These are phyloP conservation scores for Orbilia quercus DNA, from an alignment of 2,329 filamentous ascomycete genomes.

Conservation along the genomic window DNA sequence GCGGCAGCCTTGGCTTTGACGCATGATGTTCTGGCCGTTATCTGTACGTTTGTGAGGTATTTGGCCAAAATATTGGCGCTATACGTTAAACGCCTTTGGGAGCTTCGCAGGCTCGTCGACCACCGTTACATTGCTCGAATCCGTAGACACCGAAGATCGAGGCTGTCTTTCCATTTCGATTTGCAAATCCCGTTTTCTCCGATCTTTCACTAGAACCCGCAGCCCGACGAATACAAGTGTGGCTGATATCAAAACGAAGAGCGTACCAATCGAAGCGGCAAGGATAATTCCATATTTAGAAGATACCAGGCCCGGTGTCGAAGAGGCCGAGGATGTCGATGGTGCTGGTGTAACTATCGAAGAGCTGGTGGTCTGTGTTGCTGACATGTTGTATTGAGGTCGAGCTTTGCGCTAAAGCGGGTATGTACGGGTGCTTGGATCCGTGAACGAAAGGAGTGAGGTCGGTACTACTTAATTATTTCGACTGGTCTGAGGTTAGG, in stretches of 20 bases:
- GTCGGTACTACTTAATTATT: no score
- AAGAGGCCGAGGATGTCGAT: conserved; percentile 28
- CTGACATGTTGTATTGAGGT: conserved; percentile 1
- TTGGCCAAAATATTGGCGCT: conserved; percentile 1
- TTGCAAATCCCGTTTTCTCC: conserved; percentile 33
- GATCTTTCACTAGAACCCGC: conserved; percentile 23
- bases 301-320: conserved; percentile 13
- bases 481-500: not conserved
- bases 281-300: conserved; percentile 38
- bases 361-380: conserved; percentile 16
- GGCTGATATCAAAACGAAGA: conserved; percentile 29
- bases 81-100: conserved; percentile 15
- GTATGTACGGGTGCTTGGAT: not conserved
- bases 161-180: conserved; percentile 14
- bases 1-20: no score
- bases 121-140: conserved; percentile 7
- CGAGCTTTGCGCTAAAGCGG: not conserved
- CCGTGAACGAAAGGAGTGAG: not conserved
- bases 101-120: not conserved
- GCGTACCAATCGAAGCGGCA: conserved; percentile 17
- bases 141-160: conserved; percentile 8
- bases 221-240: conserved; percentile 35
- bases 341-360: conserved; percentile 15
- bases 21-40: no score
- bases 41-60: not conserved